Conservation (phyloP, 2,329 filamentous ascomycete species). For the Botrytis sinoallii region DNA sequence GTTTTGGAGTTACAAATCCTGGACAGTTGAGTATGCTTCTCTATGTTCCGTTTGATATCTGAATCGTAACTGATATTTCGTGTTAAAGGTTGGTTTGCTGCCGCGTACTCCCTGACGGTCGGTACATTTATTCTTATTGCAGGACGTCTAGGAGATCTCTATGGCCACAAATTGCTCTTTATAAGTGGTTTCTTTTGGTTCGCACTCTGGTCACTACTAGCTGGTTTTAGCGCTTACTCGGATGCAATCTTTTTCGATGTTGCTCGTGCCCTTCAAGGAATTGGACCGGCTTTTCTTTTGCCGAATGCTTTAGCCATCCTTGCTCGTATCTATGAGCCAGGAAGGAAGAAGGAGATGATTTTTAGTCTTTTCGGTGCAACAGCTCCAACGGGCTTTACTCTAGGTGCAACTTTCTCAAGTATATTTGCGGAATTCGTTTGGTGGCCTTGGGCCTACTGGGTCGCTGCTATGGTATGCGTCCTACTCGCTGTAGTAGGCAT, state of each 20-base stretch:
- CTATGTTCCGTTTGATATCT: background rate
- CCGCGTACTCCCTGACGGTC: conserved; percentile 56
- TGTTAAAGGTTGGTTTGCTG: conserved; percentile 51
- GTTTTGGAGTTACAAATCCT: conserved; percentile 44
- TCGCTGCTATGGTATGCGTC: conserved; percentile 42
- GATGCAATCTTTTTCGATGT: conserved; percentile 43
- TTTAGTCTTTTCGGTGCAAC: conserved; percentile 48
- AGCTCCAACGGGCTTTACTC: conserved; percentile 46
- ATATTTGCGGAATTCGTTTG: conserved; percentile 42
- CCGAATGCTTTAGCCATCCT: conserved; percentile 52
- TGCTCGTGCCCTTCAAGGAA: conserved; percentile 53
- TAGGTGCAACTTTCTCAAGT: conserved; percentile 43
- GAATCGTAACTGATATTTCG: background rate
- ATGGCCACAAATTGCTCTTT: conserved; percentile 50
- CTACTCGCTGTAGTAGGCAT: conserved; percentile 39
- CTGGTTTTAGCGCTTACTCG: conserved; percentile 34
- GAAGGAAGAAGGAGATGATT: conserved; percentile 43
- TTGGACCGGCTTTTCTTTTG: conserved; percentile 51
- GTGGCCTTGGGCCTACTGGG: conserved; percentile 53
- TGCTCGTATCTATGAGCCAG: conserved; percentile 47
- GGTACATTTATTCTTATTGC: conserved; percentile 52
- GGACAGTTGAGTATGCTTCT: conserved; percentile 40
- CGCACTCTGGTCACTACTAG: conserved; percentile 31
- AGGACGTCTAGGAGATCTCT: conserved; percentile 51
- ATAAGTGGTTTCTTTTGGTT: conserved; percentile 45